These are phyloP conservation scores for Candida krabiensis DNA, from an alignment of 805 yeast genomes.

Conservation along the genomic window DNA sequence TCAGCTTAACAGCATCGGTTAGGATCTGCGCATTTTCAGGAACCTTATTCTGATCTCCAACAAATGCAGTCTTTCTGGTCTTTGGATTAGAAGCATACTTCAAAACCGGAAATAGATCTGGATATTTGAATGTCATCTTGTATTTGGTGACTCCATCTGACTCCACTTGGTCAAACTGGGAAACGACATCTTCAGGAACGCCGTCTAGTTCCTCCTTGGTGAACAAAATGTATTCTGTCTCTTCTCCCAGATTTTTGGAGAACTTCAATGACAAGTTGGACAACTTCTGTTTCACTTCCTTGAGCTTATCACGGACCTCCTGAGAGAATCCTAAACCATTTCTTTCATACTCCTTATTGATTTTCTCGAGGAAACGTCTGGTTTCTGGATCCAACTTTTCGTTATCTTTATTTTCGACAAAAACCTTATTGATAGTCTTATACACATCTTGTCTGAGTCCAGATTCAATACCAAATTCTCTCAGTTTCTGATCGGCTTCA, in stretches of 20 bases:
- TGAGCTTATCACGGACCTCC: slow-evolving; percentile 55
- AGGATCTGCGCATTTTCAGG: slow-evolving; percentile 64
- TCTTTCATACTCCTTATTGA: slow-evolving; percentile 56
- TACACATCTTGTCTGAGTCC: slow-evolving; percentile 67
- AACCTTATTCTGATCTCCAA: slow-evolving; percentile 68
- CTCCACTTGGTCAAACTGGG: slow-evolving; percentile 52
- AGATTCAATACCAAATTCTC: slow-evolving; percentile 61
- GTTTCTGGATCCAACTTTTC: slow-evolving; percentile 50
- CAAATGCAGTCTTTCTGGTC: slow-evolving; percentile 65
- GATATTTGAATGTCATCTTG: slow-evolving; percentile 79
- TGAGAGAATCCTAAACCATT: slow-evolving; percentile 66
- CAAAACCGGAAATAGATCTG: slow-evolving; percentile 76
- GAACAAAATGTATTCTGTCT: slow-evolving; percentile 59
- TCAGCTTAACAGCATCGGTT: slow-evolving; percentile 55
- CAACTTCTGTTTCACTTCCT: slow-evolving; percentile 57
- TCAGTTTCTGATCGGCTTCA: slow-evolving; percentile 57
- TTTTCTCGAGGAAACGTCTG: slow-evolving; percentile 55
- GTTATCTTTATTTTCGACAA: slow-evolving; percentile 36
- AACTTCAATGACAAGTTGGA: slow-evolving; percentile 58
- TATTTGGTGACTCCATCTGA: slow-evolving; percentile 39
- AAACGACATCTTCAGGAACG: slow-evolving; percentile 63
- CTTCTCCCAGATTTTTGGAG: slow-evolving; percentile 69
- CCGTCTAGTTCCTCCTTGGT: slow-evolving; percentile 69
- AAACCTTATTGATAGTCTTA: slow-evolving; percentile 54
- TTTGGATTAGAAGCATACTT: slow-evolving; percentile 64